phyloP scores from a whole-genome alignment of 2,329 filamentous ascomycete species.

The Colletotrichum sojae region DNA sequence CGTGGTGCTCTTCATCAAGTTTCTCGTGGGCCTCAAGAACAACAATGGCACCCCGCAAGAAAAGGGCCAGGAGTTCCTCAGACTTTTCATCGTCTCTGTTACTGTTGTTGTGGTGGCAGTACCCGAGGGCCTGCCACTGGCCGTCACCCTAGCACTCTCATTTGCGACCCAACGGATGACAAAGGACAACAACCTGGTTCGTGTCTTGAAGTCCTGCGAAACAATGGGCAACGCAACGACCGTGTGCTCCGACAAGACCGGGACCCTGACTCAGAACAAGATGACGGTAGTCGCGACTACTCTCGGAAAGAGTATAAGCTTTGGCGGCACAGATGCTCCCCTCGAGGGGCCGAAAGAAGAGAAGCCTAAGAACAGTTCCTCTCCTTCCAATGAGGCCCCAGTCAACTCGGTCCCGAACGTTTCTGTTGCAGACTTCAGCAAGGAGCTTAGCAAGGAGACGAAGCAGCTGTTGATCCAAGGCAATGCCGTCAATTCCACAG shows the following conservation, averaged over 20 bases:
- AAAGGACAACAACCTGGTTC: conserved; percentile 80
- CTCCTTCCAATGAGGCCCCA: conserved; percentile 36
- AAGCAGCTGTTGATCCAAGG: conserved; percentile 68
- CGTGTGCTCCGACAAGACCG: conserved; percentile 67
- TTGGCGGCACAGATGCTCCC: conserved; percentile 48
- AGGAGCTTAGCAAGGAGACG: conserved; percentile 39
- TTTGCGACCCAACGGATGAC: conserved; percentile 78
- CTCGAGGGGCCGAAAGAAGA: conserved; percentile 45
- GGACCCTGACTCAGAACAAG: conserved; percentile 71
- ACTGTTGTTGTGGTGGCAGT: conserved; percentile 80
- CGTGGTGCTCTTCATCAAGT: conserved; percentile 84
- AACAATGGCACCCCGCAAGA: conserved; percentile 62
- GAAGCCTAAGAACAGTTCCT: conserved; percentile 47
- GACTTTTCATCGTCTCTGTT: conserved; percentile 74
- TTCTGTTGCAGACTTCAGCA: conserved; percentile 14
- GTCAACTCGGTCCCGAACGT: conserved; percentile 27
- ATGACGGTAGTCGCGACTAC: conserved; percentile 81
- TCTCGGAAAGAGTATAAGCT: conserved; percentile 62
- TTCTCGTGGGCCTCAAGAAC: conserved; percentile 72
- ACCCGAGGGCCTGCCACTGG: conserved; percentile 75
- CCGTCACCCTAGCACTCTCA: conserved; percentile 77
- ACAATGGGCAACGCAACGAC: conserved; percentile 82
- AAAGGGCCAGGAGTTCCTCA: conserved; percentile 73
- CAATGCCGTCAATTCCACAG: conserved; percentile 77
- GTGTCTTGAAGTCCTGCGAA: conserved; percentile 76